Conservation (phyloP, 1,284 basidiomycete species). For the Wolfiporia cocos region DNA sequence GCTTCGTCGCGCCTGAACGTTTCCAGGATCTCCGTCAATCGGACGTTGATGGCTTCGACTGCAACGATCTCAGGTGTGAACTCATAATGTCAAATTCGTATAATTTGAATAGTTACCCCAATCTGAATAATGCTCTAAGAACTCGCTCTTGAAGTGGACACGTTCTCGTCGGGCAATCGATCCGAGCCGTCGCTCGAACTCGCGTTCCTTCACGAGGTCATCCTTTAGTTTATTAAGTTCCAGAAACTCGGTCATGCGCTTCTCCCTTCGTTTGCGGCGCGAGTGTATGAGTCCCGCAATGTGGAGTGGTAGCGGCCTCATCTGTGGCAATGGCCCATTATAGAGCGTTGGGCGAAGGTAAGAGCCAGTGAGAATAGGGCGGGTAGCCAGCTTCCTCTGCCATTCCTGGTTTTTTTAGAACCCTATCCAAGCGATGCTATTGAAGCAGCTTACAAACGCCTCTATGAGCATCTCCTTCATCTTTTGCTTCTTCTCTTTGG, state of each 20-base stretch:
- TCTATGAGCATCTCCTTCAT: slow-evolving; percentile 40
- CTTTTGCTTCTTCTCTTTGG: slow-evolving; percentile 42
- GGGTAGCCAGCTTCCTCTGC: slow-evolving; percentile 41
- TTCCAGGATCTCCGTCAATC: slow-evolving; percentile 24
- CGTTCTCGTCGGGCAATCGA: slow-evolving; percentile 11
- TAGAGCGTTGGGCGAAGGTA: slow-evolving; percentile 55
- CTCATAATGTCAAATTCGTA: too few relatives aligned
- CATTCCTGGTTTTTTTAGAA: slow-evolving; percentile 33
- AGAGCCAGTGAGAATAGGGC: slow-evolving; percentile 64
- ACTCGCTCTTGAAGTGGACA: slow-evolving; percentile 20
- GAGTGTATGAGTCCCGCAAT: slow-evolving; percentile 65
- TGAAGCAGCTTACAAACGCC: slow-evolving; percentile 40
- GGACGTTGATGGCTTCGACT: too few relatives aligned
- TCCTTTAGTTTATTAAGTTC: slow-evolving; percentile 30
- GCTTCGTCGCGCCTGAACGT: slow-evolving; percentile 32
- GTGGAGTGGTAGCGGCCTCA: slow-evolving; percentile 69
- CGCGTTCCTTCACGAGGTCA: slow-evolving; percentile 47
- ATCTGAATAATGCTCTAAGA: slow-evolving; percentile 15
- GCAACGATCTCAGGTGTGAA: too few relatives aligned
- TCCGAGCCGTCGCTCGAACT: slow-evolving; percentile 44
- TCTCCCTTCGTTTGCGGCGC: slow-evolving; percentile 44
- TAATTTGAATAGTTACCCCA: too few relatives aligned
- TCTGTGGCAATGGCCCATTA: slow-evolving; percentile 66
- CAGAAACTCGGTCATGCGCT: slow-evolving; percentile 32
- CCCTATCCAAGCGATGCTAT: not conserved